Base-by-base conservation (phyloP, 208 protist genomes). In the Wallacemonas rigidus region DNA sequence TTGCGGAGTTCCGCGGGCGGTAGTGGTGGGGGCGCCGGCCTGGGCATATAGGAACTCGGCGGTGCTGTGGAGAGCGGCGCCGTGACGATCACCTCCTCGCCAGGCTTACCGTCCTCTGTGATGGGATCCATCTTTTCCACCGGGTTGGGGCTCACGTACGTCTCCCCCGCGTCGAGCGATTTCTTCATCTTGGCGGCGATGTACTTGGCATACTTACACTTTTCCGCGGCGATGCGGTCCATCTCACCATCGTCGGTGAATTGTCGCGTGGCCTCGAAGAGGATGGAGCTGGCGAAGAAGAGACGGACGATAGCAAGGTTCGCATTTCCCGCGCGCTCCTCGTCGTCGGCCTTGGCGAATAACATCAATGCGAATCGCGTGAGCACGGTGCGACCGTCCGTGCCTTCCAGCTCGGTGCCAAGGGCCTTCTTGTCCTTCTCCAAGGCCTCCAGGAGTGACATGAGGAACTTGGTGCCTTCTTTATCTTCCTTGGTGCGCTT, bases 191-290 rank as follows among this genome's bases (percentile, higher is more conserved):
- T 72, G 3, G 82, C 64, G 7, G 88, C 88, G 50, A 85, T 90
- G 74, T 90, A 93, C 56, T 93, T 91, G 1, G 91, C 91, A 54
- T 95, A 95, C 57, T 86, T 85, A 41, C 81, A 86, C 72, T 91
- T 91, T 64, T 92, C 76, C 35, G 74, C 76, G 7, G 88, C 85
- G 38, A 93, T 83, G 35, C 63, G 51, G 63, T 95, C 86, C 69
- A 94, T 70, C 71, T 60, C 72, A 5, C 84, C 87, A 54, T 87
- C 77, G 14, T 85, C 75, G 17, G 78, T 93, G 69, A 94, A 95
- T 76, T 93, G 88, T 69, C 45, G 85, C 62, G 91, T 95, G 7
- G 91, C 91, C 63, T 93, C 88, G 64, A 95, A 85, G 2, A 95
- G 70, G 11, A 93, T 26, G 0, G 88, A 74, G 17, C 88, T 6